phyloP scores from a whole-genome alignment of 208 protist genomes.

The Phytomonas sp. region DNA sequence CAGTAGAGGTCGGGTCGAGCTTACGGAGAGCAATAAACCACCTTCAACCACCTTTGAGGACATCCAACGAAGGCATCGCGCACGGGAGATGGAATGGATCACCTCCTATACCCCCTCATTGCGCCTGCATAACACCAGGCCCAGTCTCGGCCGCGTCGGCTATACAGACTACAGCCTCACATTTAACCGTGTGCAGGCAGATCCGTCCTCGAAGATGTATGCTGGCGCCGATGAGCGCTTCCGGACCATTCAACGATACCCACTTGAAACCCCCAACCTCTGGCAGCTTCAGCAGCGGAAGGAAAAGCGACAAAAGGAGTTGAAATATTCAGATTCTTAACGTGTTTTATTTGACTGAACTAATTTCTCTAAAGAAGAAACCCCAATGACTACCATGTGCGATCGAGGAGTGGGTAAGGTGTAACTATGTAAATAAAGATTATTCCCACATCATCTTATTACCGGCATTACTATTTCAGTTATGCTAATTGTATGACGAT shows the following conservation, averaged over 20 bases:
- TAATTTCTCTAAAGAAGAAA: constrained; percentile 3
- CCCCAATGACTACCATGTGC: not conserved
- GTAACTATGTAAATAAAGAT: constrained; percentile 1
- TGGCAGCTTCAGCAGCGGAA: constrained; percentile 8
- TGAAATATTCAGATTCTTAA: not conserved
- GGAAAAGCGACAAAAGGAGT: not conserved
- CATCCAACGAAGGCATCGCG: not conserved
- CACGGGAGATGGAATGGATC: constrained; percentile 7
- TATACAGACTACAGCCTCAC: constrained; percentile 13
- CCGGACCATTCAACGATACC: constrained; percentile 1
- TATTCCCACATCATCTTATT: constrained; percentile 1
- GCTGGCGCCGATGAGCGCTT: constrained; percentile 7
- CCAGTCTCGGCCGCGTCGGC: constrained; percentile 14
- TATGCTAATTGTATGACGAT: not conserved
- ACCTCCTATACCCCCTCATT: constrained; percentile 7
- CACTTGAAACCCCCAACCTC: constrained; percentile 14
- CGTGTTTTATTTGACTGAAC: not conserved
- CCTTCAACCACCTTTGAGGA: not conserved
- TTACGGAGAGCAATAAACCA: not conserved
- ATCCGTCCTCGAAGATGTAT: constrained; percentile 13
- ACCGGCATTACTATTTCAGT: not conserved
- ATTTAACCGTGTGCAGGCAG: constrained; percentile 13
- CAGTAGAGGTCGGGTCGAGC: not conserved
- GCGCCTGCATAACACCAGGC: constrained; percentile 13
- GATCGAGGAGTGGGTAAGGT: not conserved